Percentiles rank a stretch among this genome's conserved stretches.
These are phyloP conservation scores for Ustilago curta DNA, from an alignment of 1,284 basidiomycete species.

Conservation along the genomic window DNA sequence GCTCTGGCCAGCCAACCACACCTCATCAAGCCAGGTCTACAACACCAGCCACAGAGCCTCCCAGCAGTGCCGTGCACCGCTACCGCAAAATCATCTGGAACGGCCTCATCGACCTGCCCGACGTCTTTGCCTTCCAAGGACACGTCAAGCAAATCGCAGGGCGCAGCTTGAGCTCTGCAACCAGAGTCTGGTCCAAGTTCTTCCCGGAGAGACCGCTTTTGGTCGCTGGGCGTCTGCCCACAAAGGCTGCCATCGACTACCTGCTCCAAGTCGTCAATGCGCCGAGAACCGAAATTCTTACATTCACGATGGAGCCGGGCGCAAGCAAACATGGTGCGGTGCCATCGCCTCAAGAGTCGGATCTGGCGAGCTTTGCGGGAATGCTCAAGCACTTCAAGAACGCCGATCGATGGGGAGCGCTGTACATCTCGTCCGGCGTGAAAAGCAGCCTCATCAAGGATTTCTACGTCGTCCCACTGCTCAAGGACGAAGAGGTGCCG, in stretches of 20 bases:
- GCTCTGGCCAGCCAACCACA: not conserved
- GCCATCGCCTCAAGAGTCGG: constrained; percentile 15
- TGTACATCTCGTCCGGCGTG: constrained; percentile 53
- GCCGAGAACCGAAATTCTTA: constrained; percentile 58
- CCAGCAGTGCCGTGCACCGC: constrained; percentile 27
- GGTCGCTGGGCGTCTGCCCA: constrained; percentile 65
- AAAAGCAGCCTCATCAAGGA: constrained; percentile 62
- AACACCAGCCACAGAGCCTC: constrained; percentile 41
- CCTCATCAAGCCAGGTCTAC: constrained; percentile 20
- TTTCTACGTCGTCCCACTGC: constrained; percentile 65
- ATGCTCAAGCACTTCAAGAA: constrained; percentile 38
- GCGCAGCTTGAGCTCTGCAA: constrained; percentile 21
- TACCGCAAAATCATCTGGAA: constrained; percentile 57
- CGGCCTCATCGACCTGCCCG: constrained; percentile 67
- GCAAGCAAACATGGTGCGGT: constrained; percentile 21
- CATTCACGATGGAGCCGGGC: constrained; percentile 55
- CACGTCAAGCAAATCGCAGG: constrained; percentile 61
- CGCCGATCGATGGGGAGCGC: constrained; percentile 61
- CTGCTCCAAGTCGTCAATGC: constrained; percentile 60
- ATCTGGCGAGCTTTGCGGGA: constrained; percentile 32
- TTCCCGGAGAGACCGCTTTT: constrained; percentile 51
- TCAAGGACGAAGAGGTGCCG: constrained; percentile 55
- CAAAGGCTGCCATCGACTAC: constrained; percentile 60
- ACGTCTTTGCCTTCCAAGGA: constrained; percentile 60
- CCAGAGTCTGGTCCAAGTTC: constrained; percentile 46